Percentiles rank a stretch among this genome's conserved stretches.
phyloP scores from a whole-genome alignment of 2,329 filamentous ascomycete genomes.

The Fusarium nanum region DNA sequence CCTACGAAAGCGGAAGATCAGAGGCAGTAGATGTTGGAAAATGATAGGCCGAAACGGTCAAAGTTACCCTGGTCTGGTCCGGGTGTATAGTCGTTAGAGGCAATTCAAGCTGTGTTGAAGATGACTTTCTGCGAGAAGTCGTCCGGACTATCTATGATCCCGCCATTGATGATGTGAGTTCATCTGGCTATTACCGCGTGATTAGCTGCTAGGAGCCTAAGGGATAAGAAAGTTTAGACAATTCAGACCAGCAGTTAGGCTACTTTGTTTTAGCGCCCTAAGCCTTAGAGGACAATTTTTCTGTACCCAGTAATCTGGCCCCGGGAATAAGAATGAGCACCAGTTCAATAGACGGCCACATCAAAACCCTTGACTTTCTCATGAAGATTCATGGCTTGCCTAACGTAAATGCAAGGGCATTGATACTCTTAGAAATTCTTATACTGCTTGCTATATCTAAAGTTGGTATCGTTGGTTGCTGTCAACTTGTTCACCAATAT shows the following conservation, averaged over 20 bases:
- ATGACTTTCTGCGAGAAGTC: not conserved
- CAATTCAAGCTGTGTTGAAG: too few species aligned
- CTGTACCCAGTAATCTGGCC: not conserved
- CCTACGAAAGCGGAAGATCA: fast-evolving
- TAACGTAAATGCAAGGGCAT: fast-evolving
- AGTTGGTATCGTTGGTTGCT: not conserved
- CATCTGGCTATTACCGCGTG: not conserved
- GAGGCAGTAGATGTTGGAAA: not conserved
- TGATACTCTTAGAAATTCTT: fast-evolving
- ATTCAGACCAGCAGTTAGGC: fast-evolving
- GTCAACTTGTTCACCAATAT: not conserved
- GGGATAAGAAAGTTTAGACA: not conserved
- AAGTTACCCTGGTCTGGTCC: not conserved
- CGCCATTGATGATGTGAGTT: not conserved
- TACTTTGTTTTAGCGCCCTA: not conserved
- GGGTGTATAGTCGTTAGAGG: too few species aligned
- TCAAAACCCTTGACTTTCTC: fast-evolving
- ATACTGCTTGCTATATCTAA: not conserved
- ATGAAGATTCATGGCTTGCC: fast-evolving
- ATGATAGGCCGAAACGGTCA: not conserved
- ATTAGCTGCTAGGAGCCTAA: not conserved
- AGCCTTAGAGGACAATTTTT: not conserved
- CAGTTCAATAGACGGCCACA: not conserved
- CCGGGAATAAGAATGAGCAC: not conserved
- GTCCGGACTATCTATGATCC: constrained; percentile 19